Evolutionary conservation across 2,329 filamentous ascomycete species (phyloP).

Genomic region (Lachnellula suecica): DNA sequence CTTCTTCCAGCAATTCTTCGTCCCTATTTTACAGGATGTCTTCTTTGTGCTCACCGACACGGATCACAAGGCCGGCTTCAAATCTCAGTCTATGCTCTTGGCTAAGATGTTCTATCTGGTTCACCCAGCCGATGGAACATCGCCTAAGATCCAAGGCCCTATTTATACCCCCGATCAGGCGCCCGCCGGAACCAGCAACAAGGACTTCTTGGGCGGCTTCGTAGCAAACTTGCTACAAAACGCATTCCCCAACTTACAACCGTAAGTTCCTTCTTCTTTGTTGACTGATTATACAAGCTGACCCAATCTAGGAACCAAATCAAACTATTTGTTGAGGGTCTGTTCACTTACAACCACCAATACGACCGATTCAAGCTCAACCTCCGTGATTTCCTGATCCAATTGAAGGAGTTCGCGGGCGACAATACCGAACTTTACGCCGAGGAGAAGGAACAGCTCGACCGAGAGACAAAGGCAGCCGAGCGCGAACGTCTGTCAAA

Average conservation of each 20-base stretch:
- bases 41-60: slow-evolving; percentile 98
- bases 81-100: slow-evolving; percentile 91
- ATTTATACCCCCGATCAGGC: slow-evolving; percentile 87
- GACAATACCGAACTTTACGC: slow-evolving; percentile 93
- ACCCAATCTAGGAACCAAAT: slow-evolving; percentile 71
- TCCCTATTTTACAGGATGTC: slow-evolving; percentile 92
- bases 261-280: slow-evolving; percentile 56
- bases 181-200: slow-evolving; percentile 79
- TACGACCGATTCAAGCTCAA: slow-evolving; percentile 94
- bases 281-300: slow-evolving; percentile 32
- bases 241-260: slow-evolving; percentile 89
- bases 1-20: slow-evolving; percentile 98
- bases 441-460: slow-evolving; percentile 91
- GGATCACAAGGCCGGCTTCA: slow-evolving; percentile 98
- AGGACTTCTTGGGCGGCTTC: slow-evolving; percentile 86
- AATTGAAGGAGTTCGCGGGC: slow-evolving; percentile 92
- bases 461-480: slow-evolving; percentile 78
- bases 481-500: slow-evolving; percentile 92
- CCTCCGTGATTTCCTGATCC: slow-evolving; percentile 94
- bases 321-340: slow-evolving; percentile 80
- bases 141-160: slow-evolving; percentile 86
- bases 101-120: slow-evolving; percentile 97
- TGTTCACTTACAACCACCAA: slow-evolving; percentile 86
- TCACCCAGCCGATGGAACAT: slow-evolving; percentile 64
- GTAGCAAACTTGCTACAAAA: slow-evolving; percentile 81